Conservation (phyloP, 1,284 basidiomycete species). For the Mrakiaceae sp. region DNA sequence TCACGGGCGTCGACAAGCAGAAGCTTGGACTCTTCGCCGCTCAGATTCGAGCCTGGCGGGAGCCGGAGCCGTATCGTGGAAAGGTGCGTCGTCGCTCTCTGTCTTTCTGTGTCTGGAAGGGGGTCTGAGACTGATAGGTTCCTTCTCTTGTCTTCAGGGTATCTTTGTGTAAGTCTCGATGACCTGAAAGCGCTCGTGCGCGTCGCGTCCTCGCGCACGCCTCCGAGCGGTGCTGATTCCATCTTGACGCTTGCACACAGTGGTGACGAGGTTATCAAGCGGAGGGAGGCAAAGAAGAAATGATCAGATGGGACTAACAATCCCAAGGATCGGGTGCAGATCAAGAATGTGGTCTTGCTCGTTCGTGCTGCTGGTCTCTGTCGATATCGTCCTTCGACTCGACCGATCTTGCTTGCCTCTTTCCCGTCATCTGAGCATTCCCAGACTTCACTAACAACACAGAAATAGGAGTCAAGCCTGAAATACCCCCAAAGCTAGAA, state of each 20-base stretch:
- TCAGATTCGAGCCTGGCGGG: constrained; percentile 67
- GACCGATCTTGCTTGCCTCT: background rate
- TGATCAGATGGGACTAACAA: background rate
- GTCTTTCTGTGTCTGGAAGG: background rate
- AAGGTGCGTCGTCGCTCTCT: constrained; percentile 48
- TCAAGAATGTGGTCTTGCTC: background rate
- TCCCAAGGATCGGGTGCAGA: background rate
- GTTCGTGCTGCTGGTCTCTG: background rate
- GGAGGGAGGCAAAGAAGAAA: constrained; percentile 18
- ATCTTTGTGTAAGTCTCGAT: constrained; percentile 12
- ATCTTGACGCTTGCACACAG: background rate
- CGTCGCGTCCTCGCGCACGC: no score
- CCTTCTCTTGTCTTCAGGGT: constrained; percentile 1
- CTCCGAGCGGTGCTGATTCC: background rate
- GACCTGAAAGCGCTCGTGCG: no score
- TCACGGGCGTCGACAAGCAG: constrained; percentile 44
- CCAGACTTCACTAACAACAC: background rate
- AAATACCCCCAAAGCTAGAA: background rate
- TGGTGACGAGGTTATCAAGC: constrained; percentile 15
- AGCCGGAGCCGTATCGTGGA: constrained; percentile 95
- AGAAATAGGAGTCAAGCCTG: background rate
- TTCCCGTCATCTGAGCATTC: background rate
- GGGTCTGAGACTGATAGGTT: background rate
- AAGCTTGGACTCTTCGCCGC: constrained; percentile 77
- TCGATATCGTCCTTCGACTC: background rate